phyloP scores from a whole-genome alignment of 192 early-diverging fungal genomes.

The Rhizophagus prolifer region DNA sequence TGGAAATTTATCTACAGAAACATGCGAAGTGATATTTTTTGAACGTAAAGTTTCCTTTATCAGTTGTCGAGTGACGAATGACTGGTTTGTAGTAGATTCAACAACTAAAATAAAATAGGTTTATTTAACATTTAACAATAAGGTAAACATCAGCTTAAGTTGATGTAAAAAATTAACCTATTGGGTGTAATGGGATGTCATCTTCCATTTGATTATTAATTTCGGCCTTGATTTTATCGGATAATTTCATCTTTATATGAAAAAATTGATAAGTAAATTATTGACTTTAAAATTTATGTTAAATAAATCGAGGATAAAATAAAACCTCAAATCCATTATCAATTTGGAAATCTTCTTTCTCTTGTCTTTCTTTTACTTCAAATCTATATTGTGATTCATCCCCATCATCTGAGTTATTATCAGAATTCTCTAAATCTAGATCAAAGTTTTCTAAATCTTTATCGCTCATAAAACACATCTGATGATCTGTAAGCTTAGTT shows the following conservation, averaged over 20 bases:
- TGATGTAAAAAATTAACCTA: neutral
- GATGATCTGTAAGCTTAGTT: constrained; percentile 27
- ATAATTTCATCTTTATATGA: neutral
- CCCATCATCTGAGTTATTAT: neutral
- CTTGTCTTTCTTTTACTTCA: constrained; percentile 14
- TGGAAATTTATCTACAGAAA: neutral
- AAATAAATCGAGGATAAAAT: no score
- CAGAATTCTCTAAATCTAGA: neutral
- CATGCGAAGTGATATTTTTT: no score
- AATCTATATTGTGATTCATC: neutral
- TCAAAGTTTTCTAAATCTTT: constrained; percentile 8
- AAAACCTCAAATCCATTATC: constrained; percentile 1
- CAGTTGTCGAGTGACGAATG: constrained; percentile 10
- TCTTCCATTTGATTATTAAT: neutral
- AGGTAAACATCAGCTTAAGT: no score
- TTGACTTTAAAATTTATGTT: neutral
- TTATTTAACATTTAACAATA: no score
- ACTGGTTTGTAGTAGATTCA: constrained; percentile 13
- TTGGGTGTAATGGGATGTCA: neutral
- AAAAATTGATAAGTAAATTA: no score
- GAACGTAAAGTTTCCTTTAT: neutral
- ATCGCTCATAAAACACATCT: constrained; percentile 26
- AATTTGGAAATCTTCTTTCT: constrained; percentile 5
- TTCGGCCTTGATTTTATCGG: neutral
- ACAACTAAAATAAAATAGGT: neutral